Base-by-base conservation (phyloP, 2,329 filamentous ascomycete species). In the Monosporascus sp. region DNA sequence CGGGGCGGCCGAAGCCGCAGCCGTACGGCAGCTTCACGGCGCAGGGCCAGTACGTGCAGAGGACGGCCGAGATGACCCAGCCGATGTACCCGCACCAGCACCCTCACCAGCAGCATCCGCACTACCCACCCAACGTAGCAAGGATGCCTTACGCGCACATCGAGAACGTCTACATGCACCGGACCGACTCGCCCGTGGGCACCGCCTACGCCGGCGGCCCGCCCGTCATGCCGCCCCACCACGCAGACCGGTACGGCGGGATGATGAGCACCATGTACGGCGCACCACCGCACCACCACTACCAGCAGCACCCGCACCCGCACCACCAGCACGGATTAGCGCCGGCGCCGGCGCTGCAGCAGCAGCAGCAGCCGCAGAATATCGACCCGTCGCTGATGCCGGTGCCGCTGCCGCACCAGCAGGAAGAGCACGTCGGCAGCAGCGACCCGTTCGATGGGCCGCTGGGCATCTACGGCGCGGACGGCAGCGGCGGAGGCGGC, bases 1-100 rank as follows among this genome's bases (percentile, higher is more conserved):
- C 68, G 3, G 66, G 64, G 18, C 72, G 72, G 60, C 67, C 68
- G n/a, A 57, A 70, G 51, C 65, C 72, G n/a, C 60, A 62, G 24
- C 66, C 67, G 18, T 77, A 76, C 59, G 69, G 67, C 17, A 46
- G 11, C n/a, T 1, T 17, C 18, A 20, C 18, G 17, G 17, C 18
- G 18, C 38, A 41, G 38, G 6, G 17, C 17, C 38, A 17, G 41
- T 44, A 44, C 41, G n/a, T 14, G n/a, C 43, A 46, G 43, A 46
- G 15, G 20, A 17, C 22, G 24, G 22, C 43, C 11, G 20, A 31
- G 41, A 44, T 44, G 9, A 3, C 15, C 20, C 43, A 46, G 24
- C 43, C 5, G 14, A 46, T 46, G 43, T 46, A 46, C 22, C 43
- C 14, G 22, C 43, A 20, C 11, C 25, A 46, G 27, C 27, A 31